Evolutionary conservation across 176 grass and related monocot species (phyloP), one percentile per base, ranked within the genome.

Genomic region (Oryza brachyantha): DNA sequence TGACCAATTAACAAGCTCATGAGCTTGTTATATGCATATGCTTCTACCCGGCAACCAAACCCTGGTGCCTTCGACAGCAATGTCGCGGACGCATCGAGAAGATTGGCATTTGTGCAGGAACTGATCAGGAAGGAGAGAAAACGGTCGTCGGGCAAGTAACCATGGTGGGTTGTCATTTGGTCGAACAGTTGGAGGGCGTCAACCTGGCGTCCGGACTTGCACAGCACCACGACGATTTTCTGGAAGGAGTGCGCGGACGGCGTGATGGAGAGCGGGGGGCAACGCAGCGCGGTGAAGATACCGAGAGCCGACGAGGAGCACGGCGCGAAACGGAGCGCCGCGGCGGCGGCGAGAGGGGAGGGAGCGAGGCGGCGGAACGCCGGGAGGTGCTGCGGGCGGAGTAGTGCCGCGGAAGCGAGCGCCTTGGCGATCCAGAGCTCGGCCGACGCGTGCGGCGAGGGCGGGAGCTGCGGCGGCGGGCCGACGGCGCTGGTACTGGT

Each of bases 371-470:
- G 25, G 86, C 61, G 68, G 76, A 84, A 72, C 46, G 35, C 42
- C 2, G 57, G 72, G 66, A 88, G 84, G 67, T 25, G 48, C 43
- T 54, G 72, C 9, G 87, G 46, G 6, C 66, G 72, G 46, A 79
- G 66, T 21, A 77, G 28, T 14, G 35, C 40, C 9, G 83, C 86
- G 11, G 76, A 25, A 0, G 50, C 72, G 34, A 88, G 46, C 6
- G 86, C 93, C 71, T 97, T 97, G 34, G 94, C 85, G 69, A 97
- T 90, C 94, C 94, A 97, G 59, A 94, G 48, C 38, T 97, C 89
- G 4, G 48, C 13, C 43, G 83, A 36, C 12, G 76, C 27, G 40
- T 77, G 75, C 36, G 37, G 4, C 6, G 48, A 21, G 8, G 48
- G 54, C 26, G 24, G 42, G 13, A 21, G 39, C 12, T n/a, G 79